phyloP scores from a whole-genome alignment of 2,329 filamentous ascomycete genomes.

The Colletotrichum aenigma region DNA sequence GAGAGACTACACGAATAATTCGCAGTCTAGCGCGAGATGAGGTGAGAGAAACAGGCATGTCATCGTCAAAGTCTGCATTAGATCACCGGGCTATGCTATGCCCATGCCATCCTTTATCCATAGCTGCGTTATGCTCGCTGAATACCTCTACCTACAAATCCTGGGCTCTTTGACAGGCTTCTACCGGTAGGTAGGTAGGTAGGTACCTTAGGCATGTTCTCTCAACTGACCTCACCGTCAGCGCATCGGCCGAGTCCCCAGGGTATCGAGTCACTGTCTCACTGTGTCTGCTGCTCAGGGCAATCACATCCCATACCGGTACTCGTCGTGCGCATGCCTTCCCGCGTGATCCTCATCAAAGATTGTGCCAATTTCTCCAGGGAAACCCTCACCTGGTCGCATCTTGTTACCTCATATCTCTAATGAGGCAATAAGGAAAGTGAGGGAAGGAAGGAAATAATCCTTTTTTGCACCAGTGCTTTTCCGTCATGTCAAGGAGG shows the following conservation, averaged over 20 bases:
- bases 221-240: background rate
- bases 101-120: background rate
- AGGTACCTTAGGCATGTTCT: background rate
- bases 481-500: background rate
- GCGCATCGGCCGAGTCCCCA: background rate
- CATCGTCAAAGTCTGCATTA: constrained; percentile 3
- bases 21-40: background rate
- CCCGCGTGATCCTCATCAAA: constrained; percentile 1
- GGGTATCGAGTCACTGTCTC: constrained; percentile 1
- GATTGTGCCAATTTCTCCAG: background rate
- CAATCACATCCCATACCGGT: background rate
- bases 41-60: constrained; percentile 2
- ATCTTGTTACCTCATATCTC: background rate
- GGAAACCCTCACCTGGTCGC: background rate
- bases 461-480: background rate
- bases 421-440: background rate
- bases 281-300: background rate
- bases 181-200: background rate
- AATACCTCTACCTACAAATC: background rate
- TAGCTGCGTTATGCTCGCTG: background rate
- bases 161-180: background rate
- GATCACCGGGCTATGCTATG: constrained; percentile 6
- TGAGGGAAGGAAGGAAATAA: background rate
- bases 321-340: background rate
- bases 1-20: background rate